Base-by-base conservation (phyloP, 345 rosid species). In the Erucastrum elatum region DNA sequence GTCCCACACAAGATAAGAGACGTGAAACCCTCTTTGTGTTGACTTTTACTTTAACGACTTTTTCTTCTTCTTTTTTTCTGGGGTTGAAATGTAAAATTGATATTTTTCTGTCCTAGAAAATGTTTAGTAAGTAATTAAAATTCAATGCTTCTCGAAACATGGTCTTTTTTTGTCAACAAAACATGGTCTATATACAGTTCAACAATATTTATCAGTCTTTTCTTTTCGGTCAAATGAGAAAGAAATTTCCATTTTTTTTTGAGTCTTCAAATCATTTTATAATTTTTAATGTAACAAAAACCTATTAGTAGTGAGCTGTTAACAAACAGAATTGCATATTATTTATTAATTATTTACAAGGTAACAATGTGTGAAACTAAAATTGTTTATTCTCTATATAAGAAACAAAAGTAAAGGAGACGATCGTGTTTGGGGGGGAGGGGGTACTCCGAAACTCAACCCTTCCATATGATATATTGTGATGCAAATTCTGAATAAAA, bases 1-100 rank as follows among this genome's bases (percentile, higher is more conserved):
- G 81, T 75, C 77, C 76, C 34, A 21, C 73, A 66, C 60, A 71
- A 81, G 77, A 58, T 81, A 39, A 65, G 80, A 76, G 80, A 70
- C 17, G 77, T 81, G 5, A 76, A 76, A 76, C 76, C 81, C 26
- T 80, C 83, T 70, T 56, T 80, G 76, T 70, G 7, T 75, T 75
- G 75, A 69, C 66, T n/a, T n/a, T 49, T 21, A 34, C 46, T 39
- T 12, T 17, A 2, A 62, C 60, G 33, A 46, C 29, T 58, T 75
- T 16, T 75, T 3, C 12, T 26, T 39, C 13, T 58, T 0, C 3
- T 34, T 39, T 0, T 34, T 39, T 39, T 39, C 46, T 4, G 10
- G 59, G 11, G 10, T 2, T 67, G 27, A 49, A 33, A 69, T 46
- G 80, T 67, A 68, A 60, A 31, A 67, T 17, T 4, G 8, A 68